Evolutionary conservation across 1,284 basidiomycete species (phyloP).

Genomic region (Boletellus sp.): DNA sequence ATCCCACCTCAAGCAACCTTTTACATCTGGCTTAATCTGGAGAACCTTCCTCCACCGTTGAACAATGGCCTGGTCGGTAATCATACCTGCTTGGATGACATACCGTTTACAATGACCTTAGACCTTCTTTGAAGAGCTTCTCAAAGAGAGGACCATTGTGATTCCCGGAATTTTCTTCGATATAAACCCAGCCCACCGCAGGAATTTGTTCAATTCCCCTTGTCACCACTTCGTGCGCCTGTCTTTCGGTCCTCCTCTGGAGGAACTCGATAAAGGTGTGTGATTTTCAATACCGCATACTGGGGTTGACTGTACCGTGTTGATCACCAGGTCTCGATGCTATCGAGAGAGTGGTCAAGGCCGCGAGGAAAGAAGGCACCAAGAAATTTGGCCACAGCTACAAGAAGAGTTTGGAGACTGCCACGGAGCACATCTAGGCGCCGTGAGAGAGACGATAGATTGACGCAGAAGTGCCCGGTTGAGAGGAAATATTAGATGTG

Average conservation of each 20-base stretch:
- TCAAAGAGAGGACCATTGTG: conserved; percentile 88
- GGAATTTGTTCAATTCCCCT: conserved; percentile 86
- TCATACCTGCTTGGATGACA: not conserved
- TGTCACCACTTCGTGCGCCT: conserved; percentile 87
- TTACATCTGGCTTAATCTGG: conserved; percentile 89
- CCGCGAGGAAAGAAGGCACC: conserved; percentile 62
- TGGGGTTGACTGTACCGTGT: conserved; percentile 3
- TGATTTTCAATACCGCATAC: not conserved
- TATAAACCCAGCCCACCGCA: conserved; percentile 78
- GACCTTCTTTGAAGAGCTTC: conserved; percentile 93
- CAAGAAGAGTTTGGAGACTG: conserved; percentile 53
- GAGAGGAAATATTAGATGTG: not conserved
- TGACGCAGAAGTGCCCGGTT: not conserved
- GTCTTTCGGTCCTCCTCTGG: conserved; percentile 84
- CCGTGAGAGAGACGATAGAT: not conserved
- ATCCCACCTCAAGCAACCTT: conserved; percentile 79
- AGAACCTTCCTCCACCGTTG: conserved; percentile 71
- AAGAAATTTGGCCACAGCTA: conserved; percentile 63
- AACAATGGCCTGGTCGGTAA: conserved; percentile 78
- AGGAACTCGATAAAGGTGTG: conserved; percentile 75
- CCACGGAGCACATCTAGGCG: conserved; percentile 25
- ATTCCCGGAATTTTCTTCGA: conserved; percentile 93
- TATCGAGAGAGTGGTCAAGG: conserved; percentile 74
- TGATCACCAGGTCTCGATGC: conserved; percentile 70
- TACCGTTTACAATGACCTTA: conserved; percentile 23